Evolutionary conservation across 2,329 filamentous ascomycete genomes (phyloP), one percentile per base, ranked within the genome.

Genomic region (Magnaporthiopsis incrustans): DNA sequence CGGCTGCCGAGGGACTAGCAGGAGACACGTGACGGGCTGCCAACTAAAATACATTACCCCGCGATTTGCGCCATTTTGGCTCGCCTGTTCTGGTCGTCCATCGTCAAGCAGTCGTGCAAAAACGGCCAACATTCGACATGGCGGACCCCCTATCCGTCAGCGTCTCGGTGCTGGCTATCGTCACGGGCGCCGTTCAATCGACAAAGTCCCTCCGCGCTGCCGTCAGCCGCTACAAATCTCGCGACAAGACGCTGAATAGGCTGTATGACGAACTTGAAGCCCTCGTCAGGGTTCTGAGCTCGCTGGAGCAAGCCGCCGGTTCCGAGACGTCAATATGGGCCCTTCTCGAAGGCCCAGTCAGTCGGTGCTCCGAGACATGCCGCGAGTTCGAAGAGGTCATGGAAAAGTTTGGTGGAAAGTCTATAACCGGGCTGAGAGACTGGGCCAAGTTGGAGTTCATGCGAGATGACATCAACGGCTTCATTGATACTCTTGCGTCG

Each of bases 381-480:
- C 64, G 65, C 63, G 76, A 77, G 12, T 77, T 77, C 59, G 72
- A 76, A 68, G 65, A 63, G 11, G 69, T 72, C 57, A 77, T 77
- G 72, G 68, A 73, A 64, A 65, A 57, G n/a, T 77, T 77, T 65
- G 64, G 63, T 63, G 67, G 64, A 50, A 76, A 73, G 59, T 73
- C 73, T 64, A 76, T 70, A 65, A 68, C 68, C 4, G 69, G 73
- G 27, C 67, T 78, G 68, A 71, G 67, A 70, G 75, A 78, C 68
- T 78, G 75, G 76, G 66, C 72, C 65, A 76, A 72, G 69, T 72
- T 78, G 73, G 75, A 77, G 67, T 77, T 77, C 53, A 77, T 72
- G 73, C 72, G 68, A 70, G 74, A 74, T 30, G 68, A 75, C 64
- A 77, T 78, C 65, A 76, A 74, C 63, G 71, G 74, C 60, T 77